phyloP scores from a whole-genome alignment of 176 grass and related monocot genomes.

The Carex myosuroides region DNA sequence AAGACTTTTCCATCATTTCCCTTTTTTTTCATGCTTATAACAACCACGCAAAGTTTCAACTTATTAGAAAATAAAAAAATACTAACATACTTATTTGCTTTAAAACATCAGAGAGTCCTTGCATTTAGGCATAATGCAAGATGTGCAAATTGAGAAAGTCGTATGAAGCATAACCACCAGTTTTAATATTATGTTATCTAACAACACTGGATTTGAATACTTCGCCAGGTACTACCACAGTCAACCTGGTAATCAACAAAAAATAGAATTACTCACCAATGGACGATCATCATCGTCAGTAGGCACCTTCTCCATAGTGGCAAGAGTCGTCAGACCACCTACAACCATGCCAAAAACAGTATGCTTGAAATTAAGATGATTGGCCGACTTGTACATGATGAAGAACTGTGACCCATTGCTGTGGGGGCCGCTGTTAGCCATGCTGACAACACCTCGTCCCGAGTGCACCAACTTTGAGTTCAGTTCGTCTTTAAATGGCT shows the following conservation, averaged over 20 bases:
- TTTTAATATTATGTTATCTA: neutral
- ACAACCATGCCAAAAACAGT: slow-evolving; percentile 96
- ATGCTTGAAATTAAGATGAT: slow-evolving; percentile 91
- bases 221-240: neutral
- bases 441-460: slow-evolving; percentile 87
- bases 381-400: slow-evolving; percentile 92
- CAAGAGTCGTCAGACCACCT: slow-evolving; percentile 79
- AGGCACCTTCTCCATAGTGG: slow-evolving; percentile 85
- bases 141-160: neutral
- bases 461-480: slow-evolving; percentile 94
- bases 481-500: slow-evolving; percentile 96
- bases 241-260: neutral
- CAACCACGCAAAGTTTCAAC: neutral
- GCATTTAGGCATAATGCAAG: neutral
- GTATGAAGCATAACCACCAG: neutral
- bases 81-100: neutral
- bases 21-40: neutral
- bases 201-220: neutral
- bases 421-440: slow-evolving; percentile 93
- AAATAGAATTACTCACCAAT: slow-evolving; percentile 50
- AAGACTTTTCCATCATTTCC: neutral
- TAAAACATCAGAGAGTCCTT: neutral
- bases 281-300: slow-evolving; percentile 89
- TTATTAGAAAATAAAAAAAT: neutral
- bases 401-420: slow-evolving; percentile 97